Evolutionary conservation across 345 rosid genomes (phyloP), one percentile per base, ranked within the genome.

Genomic region (Microcos paniculata): DNA sequence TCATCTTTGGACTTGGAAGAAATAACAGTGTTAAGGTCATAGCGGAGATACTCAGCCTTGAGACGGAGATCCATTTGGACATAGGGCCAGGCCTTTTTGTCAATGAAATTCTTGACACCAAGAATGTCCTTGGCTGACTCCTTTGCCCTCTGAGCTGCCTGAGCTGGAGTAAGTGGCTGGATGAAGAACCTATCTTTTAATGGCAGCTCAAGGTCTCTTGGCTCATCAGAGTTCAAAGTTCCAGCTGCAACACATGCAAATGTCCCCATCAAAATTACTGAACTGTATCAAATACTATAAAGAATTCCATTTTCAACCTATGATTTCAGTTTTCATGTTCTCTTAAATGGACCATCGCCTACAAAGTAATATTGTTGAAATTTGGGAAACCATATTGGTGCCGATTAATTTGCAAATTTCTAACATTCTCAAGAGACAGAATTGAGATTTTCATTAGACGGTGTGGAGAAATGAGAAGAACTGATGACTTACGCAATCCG

Each of bases 81-180:
- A 74, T 86, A 91, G 0, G 99, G 96, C 99, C 98, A 95, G 2
- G 94, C 93, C 80, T 93, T 95, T 87, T 90, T 90, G 78, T 95
- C 98, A 18, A 95, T 95, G 67, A 87, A 73, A 13, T 61, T 14
- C 87, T 95, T 95, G 75, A 95, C 98, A 30, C 81, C 81, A 13
- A 93, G 21, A 64, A 95, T 95, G 0, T 93, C 99, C 83, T 90
- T 83, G 3, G 98, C 97, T 4, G 98, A 91, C 43, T 87, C 98
- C 83, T 93, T 93, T 16, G 97, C 94, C 72, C 98, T 87, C 69
- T 80, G 80, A 8, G 89, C 94, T 23, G 98, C 99, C 82, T 87
- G 78, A 8, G 82, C 19, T 8, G 99, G 98, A 15, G 81, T 2
- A 62, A 89, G 83, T 48, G 97, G 87, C 68, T 95, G 99, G 57